Base-by-base conservation (phyloP, 1,284 basidiomycete genomes). In the Rugosomyces carneus region DNA sequence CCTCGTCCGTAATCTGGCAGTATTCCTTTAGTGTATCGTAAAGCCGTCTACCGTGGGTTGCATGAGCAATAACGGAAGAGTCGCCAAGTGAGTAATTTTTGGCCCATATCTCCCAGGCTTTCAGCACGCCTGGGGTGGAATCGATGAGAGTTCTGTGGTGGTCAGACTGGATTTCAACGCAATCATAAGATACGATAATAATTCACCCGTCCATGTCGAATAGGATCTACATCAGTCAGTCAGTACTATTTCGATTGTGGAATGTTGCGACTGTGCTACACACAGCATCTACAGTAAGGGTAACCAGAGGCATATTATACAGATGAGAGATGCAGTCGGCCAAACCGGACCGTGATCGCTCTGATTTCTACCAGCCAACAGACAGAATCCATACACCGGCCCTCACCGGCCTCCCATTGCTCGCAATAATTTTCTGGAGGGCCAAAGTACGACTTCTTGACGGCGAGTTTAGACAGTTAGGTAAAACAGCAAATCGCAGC, bases 191-290 rank as follows among this genome's bases (percentile, higher is more conserved):
- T 8, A 42, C 3, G 15, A 10, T 37, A 5, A 43, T 40, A 40
- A 58, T 65, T 62, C 54, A 82, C 82, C 81, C 82, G 57, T 84
- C 81, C 71, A 84, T 76, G 62, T 84, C 81, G 56, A 84, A 84
- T 35, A 84, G 67, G 52, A 84, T 71, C 81, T 72, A 55, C 20
- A 19, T 16, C 19, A 35, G 46, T 72, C 53, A 37, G 50, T 13
- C 13, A 51, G 39, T 39, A n/a, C 9, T 26, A 26, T 45, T 53
- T 31, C n/a, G 46, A 32, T 36, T 27, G 29, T 34, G 35, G 21
- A 13, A 37, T 32, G 8, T 32, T n/a, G 29, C n/a, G n/a, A 19
- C 9, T 24, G 15, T 5, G 15, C 44, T 19, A 68, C 74, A 52
- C 53, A 77, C 76, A 45, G 73, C 75, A 60, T 77, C 73, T n/a